Evolutionary conservation across 176 grass and related monocot species (phyloP).

Genomic region (Eremochloa ophiuroides): DNA sequence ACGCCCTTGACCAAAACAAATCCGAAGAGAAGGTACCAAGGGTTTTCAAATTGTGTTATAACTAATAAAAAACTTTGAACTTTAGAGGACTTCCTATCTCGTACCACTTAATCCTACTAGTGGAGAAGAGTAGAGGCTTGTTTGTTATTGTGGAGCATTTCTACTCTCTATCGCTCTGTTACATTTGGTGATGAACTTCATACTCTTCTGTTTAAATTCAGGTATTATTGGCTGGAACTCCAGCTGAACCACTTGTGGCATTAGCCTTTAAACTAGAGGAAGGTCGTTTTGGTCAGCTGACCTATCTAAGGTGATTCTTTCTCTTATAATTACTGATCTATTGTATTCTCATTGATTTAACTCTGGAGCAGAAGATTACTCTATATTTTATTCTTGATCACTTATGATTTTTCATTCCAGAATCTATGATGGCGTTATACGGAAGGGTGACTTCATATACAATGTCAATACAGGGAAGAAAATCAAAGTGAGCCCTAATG

Average conservation of each 20-base stretch:
- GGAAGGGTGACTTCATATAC: slow-evolving; percentile 90
- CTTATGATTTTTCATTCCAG: slow-evolving; percentile 44
- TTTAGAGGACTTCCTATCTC: slow-evolving; percentile 5
- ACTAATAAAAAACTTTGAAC: not conserved
- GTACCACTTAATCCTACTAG: slow-evolving; percentile 4
- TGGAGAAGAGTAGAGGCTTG: not conserved
- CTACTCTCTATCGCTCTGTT: not conserved
- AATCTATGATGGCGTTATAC: slow-evolving; percentile 92
- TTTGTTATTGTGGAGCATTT: not conserved
- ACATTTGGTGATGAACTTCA: not conserved
- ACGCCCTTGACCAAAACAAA: slow-evolving; percentile 92
- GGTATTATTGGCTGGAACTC: slow-evolving; percentile 76
- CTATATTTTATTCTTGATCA: slow-evolving; percentile 17
- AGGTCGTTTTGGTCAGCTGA: slow-evolving; percentile 98
- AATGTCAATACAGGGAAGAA: slow-evolving; percentile 98
- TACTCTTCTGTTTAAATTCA: slow-evolving; percentile 25
- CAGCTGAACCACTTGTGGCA: slow-evolving; percentile 74
- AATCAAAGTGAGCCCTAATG: slow-evolving; percentile 70
- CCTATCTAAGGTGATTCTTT: slow-evolving; percentile 73
- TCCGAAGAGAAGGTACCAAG: slow-evolving; percentile 85
- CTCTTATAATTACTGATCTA: not conserved
- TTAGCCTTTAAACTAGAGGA: slow-evolving; percentile 97
- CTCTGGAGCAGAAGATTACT: not conserved
- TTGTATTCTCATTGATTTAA: slow-evolving; percentile 13
- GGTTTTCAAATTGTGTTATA: slow-evolving; percentile 9